These are phyloP conservation scores for Serendipita sp. DNA, from an alignment of 768 basidiomycete genomes.

Conservation along the genomic window DNA sequence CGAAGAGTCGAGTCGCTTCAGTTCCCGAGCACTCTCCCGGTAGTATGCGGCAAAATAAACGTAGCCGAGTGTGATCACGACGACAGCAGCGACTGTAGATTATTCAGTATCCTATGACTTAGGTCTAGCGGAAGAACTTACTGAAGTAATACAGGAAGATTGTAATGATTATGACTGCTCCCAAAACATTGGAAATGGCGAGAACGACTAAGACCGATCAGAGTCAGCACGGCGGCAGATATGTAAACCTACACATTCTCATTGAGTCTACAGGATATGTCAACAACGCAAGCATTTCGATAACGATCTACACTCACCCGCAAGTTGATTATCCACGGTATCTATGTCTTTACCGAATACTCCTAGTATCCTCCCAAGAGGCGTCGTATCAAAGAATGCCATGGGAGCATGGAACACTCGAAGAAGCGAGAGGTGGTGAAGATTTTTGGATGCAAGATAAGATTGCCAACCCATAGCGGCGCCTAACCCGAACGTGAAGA, in stretches of 20 bases:
- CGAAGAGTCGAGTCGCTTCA: constrained; percentile 35
- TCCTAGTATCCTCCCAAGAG: constrained; percentile 41
- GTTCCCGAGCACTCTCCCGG: constrained; percentile 49
- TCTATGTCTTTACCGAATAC: constrained; percentile 54
- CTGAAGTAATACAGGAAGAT: constrained; percentile 45
- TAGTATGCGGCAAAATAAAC: constrained; percentile 53
- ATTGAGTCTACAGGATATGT: constrained; percentile 28
- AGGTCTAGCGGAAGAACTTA: constrained; percentile 18
- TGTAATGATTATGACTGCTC: constrained; percentile 38
- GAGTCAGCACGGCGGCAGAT: not conserved
- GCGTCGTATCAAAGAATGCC: constrained; percentile 62
- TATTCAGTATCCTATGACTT: not conserved
- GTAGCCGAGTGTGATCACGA: constrained; percentile 42
- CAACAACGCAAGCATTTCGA: not conserved
- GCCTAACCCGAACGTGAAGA: constrained; percentile 41
- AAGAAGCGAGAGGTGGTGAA: constrained; percentile 39
- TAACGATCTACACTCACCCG: constrained; percentile 23
- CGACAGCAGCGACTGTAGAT: constrained; percentile 32
- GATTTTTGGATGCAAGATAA: constrained; percentile 40
- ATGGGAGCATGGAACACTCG: constrained; percentile 56
- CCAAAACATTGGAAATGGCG: constrained; percentile 33
- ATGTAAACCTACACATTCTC: constrained; percentile 31
- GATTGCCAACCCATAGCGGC: constrained; percentile 38
- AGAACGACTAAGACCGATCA: constrained; percentile 24
- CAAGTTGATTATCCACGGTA: constrained; percentile 43